Conservation (phyloP, 345 rosid species). For the Brassica rapa region DNA sequence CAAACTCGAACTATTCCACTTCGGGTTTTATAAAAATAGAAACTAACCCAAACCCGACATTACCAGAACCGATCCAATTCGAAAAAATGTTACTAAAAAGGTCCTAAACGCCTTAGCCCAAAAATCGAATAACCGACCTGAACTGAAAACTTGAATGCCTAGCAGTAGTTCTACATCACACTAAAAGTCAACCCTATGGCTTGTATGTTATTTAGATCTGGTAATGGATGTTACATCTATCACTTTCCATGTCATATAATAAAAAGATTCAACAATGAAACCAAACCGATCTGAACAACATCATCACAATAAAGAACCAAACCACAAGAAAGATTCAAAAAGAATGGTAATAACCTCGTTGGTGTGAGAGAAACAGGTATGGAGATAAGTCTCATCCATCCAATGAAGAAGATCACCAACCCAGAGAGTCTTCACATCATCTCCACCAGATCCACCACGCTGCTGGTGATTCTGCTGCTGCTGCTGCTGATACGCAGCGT, state of each 20-base stretch:
- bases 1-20: neutral
- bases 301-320: neutral
- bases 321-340: neutral
- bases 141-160: neutral
- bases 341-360: conserved; percentile 54
- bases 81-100: neutral
- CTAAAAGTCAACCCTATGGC: conserved; percentile 24
- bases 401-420: conserved; percentile 85
- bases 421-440: conserved; percentile 81
- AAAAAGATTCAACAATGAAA: neutral
- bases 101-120: neutral
- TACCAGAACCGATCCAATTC: neutral
- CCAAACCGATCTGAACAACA: neutral
- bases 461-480: conserved; percentile 24
- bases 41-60: neutral
- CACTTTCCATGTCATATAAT: conserved; percentile 21
- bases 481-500: conserved; percentile 25
- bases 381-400: conserved; percentile 92
- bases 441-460: conserved; percentile 39
- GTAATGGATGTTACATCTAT: conserved; percentile 7
- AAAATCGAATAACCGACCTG: neutral
- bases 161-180: conserved; percentile 8
- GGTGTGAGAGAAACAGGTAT: conserved; percentile 66
- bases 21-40: neutral
- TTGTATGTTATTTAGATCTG: conserved; percentile 31